Base-by-base conservation (phyloP, 83 land plant genomes). In the Larix sibirica region DNA sequence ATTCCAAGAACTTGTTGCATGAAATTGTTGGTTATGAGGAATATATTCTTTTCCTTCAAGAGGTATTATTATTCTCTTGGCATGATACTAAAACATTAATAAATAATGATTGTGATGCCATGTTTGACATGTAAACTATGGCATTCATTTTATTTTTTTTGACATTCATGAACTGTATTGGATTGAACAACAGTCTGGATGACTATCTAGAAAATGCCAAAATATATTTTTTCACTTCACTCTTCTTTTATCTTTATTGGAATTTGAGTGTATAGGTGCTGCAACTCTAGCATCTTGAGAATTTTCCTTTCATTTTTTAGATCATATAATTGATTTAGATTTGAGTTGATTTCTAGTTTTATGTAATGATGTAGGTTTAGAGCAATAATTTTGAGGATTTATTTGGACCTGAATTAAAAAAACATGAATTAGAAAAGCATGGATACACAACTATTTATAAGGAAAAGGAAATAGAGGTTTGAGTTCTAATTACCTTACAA, bases 21-120 rank as follows among this genome's bases (percentile, higher is more conserved):
- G 99, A 96, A 86, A 91, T 96, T 76, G 88, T 92, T 88, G 93
- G 89, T 8, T 96, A 96, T 81, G 85, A 86, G 80, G 96, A 97
- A 5, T 96, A 96, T 84, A 96, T 96, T 50, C 44, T 96, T 68
- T 96, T 97, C 84, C 96, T 96, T 69, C 99, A 96, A 81, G 97
- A 96, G 97, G 99, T 96, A 80, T 38, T 17, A 3, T 20, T 62
- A 21, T 82, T 47, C 50, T 24, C 79, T 47, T 13, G 59, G 28
- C 31, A 21, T 28, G 24, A 47, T 24, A 31, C 26, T 75, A 28
- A 50, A 36, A 50, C 17, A 50, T 50, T 4, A 47, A 10, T 56
- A 28, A 23, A 31, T 47, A 24, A 75, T 75, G 28, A 17, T n/a
- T 77, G 10, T 44, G 63, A 54, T 59, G 33, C 36, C 21, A 4